These are phyloP conservation scores for Lipomyces orientalis DNA, from an alignment of 805 yeast genomes.

Conservation along the genomic window DNA sequence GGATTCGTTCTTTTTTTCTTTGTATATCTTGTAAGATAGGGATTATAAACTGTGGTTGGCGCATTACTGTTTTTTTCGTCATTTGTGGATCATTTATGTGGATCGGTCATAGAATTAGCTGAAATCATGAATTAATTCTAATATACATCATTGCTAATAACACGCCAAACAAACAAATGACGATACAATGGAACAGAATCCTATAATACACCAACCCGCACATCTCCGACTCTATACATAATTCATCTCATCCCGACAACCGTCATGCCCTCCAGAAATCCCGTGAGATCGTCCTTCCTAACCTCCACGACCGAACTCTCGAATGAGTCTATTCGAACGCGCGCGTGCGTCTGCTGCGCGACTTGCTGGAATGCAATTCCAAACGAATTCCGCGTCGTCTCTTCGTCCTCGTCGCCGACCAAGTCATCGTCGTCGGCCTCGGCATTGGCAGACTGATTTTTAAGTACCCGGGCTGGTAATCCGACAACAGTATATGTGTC, in stretches of 20 bases:
- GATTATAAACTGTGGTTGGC: background rate
- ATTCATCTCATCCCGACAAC: slow-evolving; percentile 50
- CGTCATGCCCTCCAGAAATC: slow-evolving; percentile 84
- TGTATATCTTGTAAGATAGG: slow-evolving; percentile 1
- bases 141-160: background rate
- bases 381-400: slow-evolving; percentile 73
- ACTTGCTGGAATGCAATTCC: slow-evolving; percentile 91
- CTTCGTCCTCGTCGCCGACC: slow-evolving; percentile 45
- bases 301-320: slow-evolving; percentile 94
- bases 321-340: slow-evolving; percentile 89
- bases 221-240: background rate
- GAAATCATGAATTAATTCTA: background rate
- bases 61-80: background rate
- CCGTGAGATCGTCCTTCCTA: slow-evolving; percentile 81
- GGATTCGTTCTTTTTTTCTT: background rate
- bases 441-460: slow-evolving; percentile 25
- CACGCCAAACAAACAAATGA: background rate
- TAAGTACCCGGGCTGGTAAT: slow-evolving; percentile 17
- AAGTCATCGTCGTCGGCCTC: slow-evolving; percentile 43
- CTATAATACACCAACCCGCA: background rate
- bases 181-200: background rate
- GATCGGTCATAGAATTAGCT: background rate
- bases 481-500: slow-evolving; percentile 38
- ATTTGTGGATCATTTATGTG: background rate
- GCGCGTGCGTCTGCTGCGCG: slow-evolving; percentile 82